Base-by-base conservation (phyloP, 2,329 filamentous ascomycete genomes). In the Geoglossum cookeanum region DNA sequence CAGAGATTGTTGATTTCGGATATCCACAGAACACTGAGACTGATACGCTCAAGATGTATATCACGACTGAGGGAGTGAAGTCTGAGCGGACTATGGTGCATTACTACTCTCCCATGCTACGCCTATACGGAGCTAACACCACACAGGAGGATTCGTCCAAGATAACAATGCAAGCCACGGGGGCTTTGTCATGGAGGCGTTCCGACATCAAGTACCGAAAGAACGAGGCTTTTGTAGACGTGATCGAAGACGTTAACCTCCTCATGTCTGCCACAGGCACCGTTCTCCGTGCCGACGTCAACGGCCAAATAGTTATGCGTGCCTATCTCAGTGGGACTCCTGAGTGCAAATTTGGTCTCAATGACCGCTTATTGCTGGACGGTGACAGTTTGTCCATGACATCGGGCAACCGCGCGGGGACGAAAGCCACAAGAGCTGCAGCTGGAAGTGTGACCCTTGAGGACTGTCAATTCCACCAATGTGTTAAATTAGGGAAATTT, bases 21-120 rank as follows among this genome's bases (percentile, higher is more conserved):
- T 98, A 98, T 69, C 92, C 92, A 37, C 92, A 98, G 70, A 97
- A 97, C 70, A 98, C 92, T 61, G 92, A 98, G 73, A 95, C 91
- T 57, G 92, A 98, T 70, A 97, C 92, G 15, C 76, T 98, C 65
- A 98, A 98, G 73, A 97, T 97, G 91, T 98, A 98, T 76, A 98
- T 98, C 67, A 98, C 94, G 48, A 98, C 92, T 39, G 92, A 98
- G 74, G 92, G 92, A 59, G 91, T 98, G 72, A 96, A 96, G 71
- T 94, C 89, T 35, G 89, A 89, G 69, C 76, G 82, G 63, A 83
- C 79, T 63, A 84, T 83, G 72, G 70, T 68, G 37, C 30, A 22
- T 5, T 53, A 11, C 49, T 35, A 42, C 39, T 15, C 17, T 29
- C 33, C 8, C 15, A 15, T 13, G 29, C 7, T 22, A 32, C 13